Evolutionary conservation across 2,329 filamentous ascomycete genomes (phyloP).

Genomic region (Ophiostoma australiae): DNA sequence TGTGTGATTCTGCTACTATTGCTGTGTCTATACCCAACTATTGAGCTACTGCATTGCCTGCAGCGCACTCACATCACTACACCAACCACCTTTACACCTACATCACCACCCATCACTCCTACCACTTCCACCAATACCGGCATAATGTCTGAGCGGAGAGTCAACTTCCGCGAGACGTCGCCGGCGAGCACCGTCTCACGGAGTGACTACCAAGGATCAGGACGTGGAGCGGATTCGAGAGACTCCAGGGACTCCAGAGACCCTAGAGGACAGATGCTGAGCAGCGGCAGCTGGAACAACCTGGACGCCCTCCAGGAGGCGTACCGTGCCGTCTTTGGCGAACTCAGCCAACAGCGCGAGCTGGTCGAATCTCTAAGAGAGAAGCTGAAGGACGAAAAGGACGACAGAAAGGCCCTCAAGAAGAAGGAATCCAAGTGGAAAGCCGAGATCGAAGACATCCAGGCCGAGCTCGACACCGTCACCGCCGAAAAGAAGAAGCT

Average conservation of each 20-base stretch:
- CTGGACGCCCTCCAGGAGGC: neutral
- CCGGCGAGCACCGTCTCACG: conserved; percentile 5
- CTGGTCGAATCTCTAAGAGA: neutral
- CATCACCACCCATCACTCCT: neutral
- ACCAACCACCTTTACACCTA: neutral
- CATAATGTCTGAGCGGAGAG: conserved; percentile 7
- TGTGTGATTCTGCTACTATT: neutral
- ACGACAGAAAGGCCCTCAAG: neutral
- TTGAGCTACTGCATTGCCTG: conserved; percentile 8
- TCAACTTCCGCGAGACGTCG: neutral
- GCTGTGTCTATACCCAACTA: conserved; percentile 7
- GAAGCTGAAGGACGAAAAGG: neutral
- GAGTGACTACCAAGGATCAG: conserved; percentile 6
- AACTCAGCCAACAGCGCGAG: neutral
- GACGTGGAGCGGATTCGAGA: neutral
- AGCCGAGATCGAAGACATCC: neutral
- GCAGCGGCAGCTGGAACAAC: neutral
- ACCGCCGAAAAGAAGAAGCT: neutral
- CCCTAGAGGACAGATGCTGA: neutral
- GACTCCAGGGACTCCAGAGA: neutral
- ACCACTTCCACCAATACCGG: neutral
- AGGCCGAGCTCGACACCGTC: neutral
- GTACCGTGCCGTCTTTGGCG: neutral
- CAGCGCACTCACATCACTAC: neutral
- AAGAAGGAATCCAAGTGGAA: neutral